Evolutionary conservation across 2,329 filamentous ascomycete genomes (phyloP).

Genomic region (Nakataea oryzae): DNA sequence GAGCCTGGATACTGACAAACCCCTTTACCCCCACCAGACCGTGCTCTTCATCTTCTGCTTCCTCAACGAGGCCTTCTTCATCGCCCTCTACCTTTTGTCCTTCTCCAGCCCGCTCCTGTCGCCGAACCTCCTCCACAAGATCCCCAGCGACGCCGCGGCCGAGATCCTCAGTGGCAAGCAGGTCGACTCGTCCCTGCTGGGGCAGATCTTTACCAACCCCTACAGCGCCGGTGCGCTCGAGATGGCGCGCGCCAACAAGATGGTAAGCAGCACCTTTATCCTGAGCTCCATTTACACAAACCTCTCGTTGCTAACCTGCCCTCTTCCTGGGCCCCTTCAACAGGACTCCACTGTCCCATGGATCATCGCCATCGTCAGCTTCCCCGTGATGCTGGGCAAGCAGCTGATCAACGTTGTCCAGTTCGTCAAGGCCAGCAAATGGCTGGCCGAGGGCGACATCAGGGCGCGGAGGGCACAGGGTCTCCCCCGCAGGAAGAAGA

Average conservation of each 20-base stretch:
- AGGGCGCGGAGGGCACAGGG: constrained; percentile 48
- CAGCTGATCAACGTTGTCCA: constrained; percentile 92
- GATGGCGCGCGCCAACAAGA: constrained; percentile 88
- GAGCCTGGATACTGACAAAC: too few species aligned
- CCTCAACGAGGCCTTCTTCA: constrained; percentile 95
- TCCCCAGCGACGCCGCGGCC: constrained; percentile 39
- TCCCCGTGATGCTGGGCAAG: constrained; percentile 83
- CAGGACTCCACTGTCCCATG: constrained; percentile 44
- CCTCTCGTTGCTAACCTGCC: not conserved
- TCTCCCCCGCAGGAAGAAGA: constrained; percentile 35
- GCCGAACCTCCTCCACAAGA: constrained; percentile 64
- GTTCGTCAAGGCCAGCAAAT: constrained; percentile 83
- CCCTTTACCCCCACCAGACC: too few species aligned
- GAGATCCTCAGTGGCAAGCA: constrained; percentile 54
- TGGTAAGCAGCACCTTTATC: constrained; percentile 45
- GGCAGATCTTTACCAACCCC: constrained; percentile 73
- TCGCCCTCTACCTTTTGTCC: constrained; percentile 92
- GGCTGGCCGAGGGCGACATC: constrained; percentile 86
- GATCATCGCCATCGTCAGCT: constrained; percentile 71
- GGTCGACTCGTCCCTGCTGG: constrained; percentile 57
- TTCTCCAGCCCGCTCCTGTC: constrained; percentile 88
- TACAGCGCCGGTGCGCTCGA: constrained; percentile 91
- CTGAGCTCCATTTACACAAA: not conserved
- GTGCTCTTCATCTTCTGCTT: constrained; percentile 87
- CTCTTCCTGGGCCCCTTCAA: not conserved